Evolutionary conservation across 2,329 filamentous ascomycete genomes (phyloP), one percentile per base, ranked within the genome.

Genomic region (Knoxdaviesia capensis): DNA sequence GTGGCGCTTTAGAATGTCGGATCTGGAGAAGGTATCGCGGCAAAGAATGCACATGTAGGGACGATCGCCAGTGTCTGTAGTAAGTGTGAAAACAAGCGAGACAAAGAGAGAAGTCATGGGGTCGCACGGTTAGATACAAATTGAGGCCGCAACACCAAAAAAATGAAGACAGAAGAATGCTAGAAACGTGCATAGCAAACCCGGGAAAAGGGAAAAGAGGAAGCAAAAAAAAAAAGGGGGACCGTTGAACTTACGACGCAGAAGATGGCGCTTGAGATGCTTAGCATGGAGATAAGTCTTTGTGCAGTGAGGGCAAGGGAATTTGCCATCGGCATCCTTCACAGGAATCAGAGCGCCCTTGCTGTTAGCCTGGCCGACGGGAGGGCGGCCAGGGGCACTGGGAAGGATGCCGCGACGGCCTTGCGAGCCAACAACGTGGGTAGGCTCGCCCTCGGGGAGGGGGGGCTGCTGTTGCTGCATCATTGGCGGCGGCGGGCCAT

Each of bases 41-140:
- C 90, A 98, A 41, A 98, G 70, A 50, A 93, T 84, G 64, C 90
- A 98, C 77, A 92, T 92, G 66, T 98, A 98, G 44, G 90, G 90
- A 50, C 90, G 84, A 60, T 96, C 88, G 54, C 90, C 90, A 47
- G 90, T 96, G 66, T 98, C 88, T 94, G 53, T 38, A 44, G 30
- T 43, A 36, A 28, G 42, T 44, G 49, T 42, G 54, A 67, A 50
- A 48, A 49, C 49, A 42, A 47, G 39, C 10, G 28, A 28, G 6
- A 10, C 20, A 29, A 28, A 38, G 45, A 39, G 45, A 44, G 20
- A 20, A 20, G 20, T 20, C 20, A 20, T 3, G 20, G 20, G 20
- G 20, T 20, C 20, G 20, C 20, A 20, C 20, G 20, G 20, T 20
- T 20, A 20, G 20, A 20, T 20, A 20, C 10, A 34, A 34, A 31